Base-by-base conservation (phyloP, 192 early-diverging fungal genomes). In the Coemansia guatemalensis region DNA sequence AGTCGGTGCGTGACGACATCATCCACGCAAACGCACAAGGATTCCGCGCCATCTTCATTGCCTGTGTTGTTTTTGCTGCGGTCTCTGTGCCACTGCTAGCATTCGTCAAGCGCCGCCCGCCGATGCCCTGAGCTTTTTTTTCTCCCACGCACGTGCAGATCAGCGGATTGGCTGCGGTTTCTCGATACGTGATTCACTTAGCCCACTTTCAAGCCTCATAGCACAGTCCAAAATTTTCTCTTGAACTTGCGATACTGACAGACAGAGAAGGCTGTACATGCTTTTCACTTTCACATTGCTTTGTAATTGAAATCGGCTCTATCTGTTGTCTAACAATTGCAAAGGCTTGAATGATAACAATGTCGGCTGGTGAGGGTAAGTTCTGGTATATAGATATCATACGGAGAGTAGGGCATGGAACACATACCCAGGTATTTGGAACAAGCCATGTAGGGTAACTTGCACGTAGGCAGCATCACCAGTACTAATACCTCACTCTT, bases 1-100 rank as follows among this genome's bases (percentile, higher is more conserved):
- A 73, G 64, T 60, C 67, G 11, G 76, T 73, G 25, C 63, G 67
- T 26, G 55, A 64, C 50, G 76, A 35, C 18, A 71, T 79, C 18
- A 48, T 56, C 9, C 47, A 73, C 3, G 60, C 64, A 18, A 79
- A 79, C 24, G 71, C 59, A 14, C 41, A 73, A 32, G 71, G 58
- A 2, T 57, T 79, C 47, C 56, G 56, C 48, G 35, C 59, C 18
- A 53, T 57, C 6, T 79, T 70, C 50, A 59, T 69, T 48, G 58
- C 57, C 39, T 49, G 59, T n/a, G 7, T 69, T 20, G 67, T 58
- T n/a, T 62, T 75, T 41, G 59, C 67, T 25, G 62, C 67, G 41
- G 67, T 69, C 33, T 30, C 73, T 4, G 44, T 75, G n/a, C 73
- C 73, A 17, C 39, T 75, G 17, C 54, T 55, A 7, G 29, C 62